phyloP scores from a whole-genome alignment of 2,329 filamentous ascomycete genomes.

The Clonostachys rosea region DNA sequence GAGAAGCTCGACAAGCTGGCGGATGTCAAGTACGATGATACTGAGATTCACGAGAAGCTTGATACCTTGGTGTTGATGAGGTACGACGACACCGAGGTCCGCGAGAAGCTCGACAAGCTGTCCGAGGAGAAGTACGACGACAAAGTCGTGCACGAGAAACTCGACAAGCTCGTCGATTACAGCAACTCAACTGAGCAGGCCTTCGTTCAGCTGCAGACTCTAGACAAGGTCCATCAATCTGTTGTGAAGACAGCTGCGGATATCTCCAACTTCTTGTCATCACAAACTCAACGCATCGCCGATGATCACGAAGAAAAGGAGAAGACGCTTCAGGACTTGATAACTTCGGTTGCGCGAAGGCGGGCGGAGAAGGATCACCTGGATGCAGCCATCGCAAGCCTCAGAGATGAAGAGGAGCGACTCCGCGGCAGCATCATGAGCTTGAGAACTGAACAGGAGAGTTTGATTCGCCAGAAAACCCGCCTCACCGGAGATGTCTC shows the following conservation, averaged over 20 bases:
- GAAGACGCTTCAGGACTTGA: slow-evolving; percentile 74
- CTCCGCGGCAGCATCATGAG: slow-evolving; percentile 50
- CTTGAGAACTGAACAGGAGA: slow-evolving; percentile 67
- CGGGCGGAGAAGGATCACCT: slow-evolving; percentile 60
- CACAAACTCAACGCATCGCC: slow-evolving; percentile 69
- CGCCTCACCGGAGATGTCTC: slow-evolving; percentile 81
- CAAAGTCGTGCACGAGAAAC: slow-evolving; percentile 25
- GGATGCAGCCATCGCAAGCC: slow-evolving; percentile 45
- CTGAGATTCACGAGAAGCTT: slow-evolving; percentile 27
- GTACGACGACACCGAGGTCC: slow-evolving; percentile 19
- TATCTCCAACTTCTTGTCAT: slow-evolving; percentile 75
- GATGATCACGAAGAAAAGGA: slow-evolving; percentile 77
- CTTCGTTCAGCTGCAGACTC: slow-evolving; percentile 70
- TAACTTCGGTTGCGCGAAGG: slow-evolving; percentile 74
- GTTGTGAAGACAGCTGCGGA: slow-evolving; percentile 81
- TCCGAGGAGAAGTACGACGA: slow-evolving; percentile 56
- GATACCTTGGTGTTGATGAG: slow-evolving; percentile 27
- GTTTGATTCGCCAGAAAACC: slow-evolving; percentile 71
- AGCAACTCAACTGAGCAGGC: slow-evolving; percentile 64
- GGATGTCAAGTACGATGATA: slow-evolving; percentile 55
- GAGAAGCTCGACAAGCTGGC: slow-evolving; percentile 23
- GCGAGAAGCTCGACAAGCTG: slow-evolving; percentile 19
- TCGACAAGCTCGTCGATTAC: slow-evolving; percentile 52
- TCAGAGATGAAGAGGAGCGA: slow-evolving; percentile 47
- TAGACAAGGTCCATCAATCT: slow-evolving; percentile 86